Evolutionary conservation across 2,329 filamentous ascomycete species (phyloP).

Genomic region (Didymella pomorum): DNA sequence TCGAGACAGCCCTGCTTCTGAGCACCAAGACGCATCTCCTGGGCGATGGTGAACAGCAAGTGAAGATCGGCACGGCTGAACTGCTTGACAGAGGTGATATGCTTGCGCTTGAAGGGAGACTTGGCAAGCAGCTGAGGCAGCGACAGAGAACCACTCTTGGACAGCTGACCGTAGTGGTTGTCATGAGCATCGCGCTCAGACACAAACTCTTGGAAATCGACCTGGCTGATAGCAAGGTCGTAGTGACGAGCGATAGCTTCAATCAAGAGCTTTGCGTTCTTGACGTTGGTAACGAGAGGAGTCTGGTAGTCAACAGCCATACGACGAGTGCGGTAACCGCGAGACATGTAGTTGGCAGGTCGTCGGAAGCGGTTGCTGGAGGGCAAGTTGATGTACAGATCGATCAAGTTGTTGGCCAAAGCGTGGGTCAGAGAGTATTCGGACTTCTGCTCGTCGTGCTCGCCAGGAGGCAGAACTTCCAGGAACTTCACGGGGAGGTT

Average conservation of each 20-base stretch:
- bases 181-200: slow-evolving; percentile 47
- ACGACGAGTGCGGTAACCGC: slow-evolving; percentile 93
- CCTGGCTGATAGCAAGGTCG: slow-evolving; percentile 79
- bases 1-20: slow-evolving; percentile 90
- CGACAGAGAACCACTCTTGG: slow-evolving; percentile 65
- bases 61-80: slow-evolving; percentile 89
- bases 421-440: slow-evolving; percentile 98
- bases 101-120: slow-evolving; percentile 87
- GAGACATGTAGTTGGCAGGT: slow-evolving; percentile 98
- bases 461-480: slow-evolving; percentile 71
- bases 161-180: slow-evolving; percentile 50
- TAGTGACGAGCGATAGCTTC: slow-evolving; percentile 93
- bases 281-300: slow-evolving; percentile 96
- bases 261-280: slow-evolving; percentile 97
- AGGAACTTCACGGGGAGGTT: slow-evolving; percentile 92
- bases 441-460: slow-evolving; percentile 82
- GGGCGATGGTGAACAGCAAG: slow-evolving; percentile 91
- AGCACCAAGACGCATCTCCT: slow-evolving; percentile 96
- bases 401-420: slow-evolving; percentile 95
- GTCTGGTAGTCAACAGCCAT: slow-evolving; percentile 99
- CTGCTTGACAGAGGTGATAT: slow-evolving; percentile 91
- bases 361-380: slow-evolving; percentile 97
- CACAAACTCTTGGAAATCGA: slow-evolving; percentile 88
- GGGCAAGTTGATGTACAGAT: slow-evolving; percentile 99
- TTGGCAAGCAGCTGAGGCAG: slow-evolving; percentile 77